Evolutionary conservation across 768 basidiomycete genomes (phyloP).

Genomic region (Saitozyma podzolica): DNA sequence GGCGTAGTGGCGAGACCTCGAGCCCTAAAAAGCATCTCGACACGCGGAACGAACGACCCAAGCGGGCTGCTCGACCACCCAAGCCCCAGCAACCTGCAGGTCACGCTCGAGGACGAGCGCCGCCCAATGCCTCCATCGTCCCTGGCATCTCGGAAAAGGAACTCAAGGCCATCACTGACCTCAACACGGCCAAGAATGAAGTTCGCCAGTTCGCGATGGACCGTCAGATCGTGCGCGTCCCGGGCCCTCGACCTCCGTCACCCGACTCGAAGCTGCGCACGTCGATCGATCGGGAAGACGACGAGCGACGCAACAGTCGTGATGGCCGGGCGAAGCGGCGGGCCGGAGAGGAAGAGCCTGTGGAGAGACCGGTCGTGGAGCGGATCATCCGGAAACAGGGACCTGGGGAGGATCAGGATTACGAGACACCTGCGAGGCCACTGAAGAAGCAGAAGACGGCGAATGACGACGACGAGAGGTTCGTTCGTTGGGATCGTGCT

Average conservation of each 20-base stretch:
- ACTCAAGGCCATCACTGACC: conserved; percentile 42
- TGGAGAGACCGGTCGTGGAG: conserved; percentile 16
- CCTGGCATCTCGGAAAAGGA: conserved; percentile 48
- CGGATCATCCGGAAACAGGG: conserved; percentile 26
- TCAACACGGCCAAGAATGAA: conserved; percentile 49
- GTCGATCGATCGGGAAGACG: conserved; percentile 38
- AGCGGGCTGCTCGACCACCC: conserved; percentile 20
- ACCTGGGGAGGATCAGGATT: conserved; percentile 51
- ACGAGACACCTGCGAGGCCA: conserved; percentile 39
- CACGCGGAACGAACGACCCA: conserved; percentile 17
- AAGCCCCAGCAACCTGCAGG: conserved; percentile 2
- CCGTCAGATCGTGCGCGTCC: conserved; percentile 43
- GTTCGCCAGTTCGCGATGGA: conserved; percentile 51
- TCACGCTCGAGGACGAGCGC: background rate
- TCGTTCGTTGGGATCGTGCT: conserved; percentile 50
- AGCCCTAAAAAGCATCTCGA: background rate
- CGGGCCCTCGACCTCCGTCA: conserved; percentile 44
- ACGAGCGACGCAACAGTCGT: conserved; percentile 34
- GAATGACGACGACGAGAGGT: conserved; percentile 26
- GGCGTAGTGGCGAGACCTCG: background rate
- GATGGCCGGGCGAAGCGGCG: conserved; percentile 38
- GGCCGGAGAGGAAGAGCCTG: conserved; percentile 19
- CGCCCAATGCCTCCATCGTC: conserved; percentile 10
- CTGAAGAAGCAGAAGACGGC: conserved; percentile 27
- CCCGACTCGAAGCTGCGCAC: conserved; percentile 49